Base-by-base conservation (phyloP, 805 yeast species). In the Blastobotrys mokoenaii region DNA sequence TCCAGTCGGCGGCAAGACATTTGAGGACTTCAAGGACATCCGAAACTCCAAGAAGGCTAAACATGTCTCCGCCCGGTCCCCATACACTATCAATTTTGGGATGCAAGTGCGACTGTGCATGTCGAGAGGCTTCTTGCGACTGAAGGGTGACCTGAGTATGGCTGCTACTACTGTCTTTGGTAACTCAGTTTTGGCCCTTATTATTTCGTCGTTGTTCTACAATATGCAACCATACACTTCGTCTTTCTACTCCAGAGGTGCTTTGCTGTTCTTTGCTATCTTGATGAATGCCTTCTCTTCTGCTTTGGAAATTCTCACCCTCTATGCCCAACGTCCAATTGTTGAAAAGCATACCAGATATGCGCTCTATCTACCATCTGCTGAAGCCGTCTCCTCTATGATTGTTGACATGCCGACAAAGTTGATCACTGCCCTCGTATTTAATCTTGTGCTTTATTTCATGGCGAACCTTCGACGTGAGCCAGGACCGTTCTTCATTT, bases 351-450 rank as follows among this genome's bases (percentile, higher is more conserved):
- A 79, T 50, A 72, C 72, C 51, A 69, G 70, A 22, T 78, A 71
- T 52, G 77, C 80, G 1, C 58, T 79, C 34, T 79, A 79, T 52
- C 79, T 73, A 50, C 82, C 83, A 10, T 66, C 77, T 44, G 80
- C 85, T 3, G 81, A 80, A 54, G 82, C 85, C 0, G 54, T 80
- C 37, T 80, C 84, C 0, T 73, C 80, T 2, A 69, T 80, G 46
- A 50, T 79, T n/a, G 69, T 82, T 7, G 82, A 80, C 53, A 51
- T 78, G 31, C 84, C 83, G 3, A 58, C 69, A 40, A 76, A 77
- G 55, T 36, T 75, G 15, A 33, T 66, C 10, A 63, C 69, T 14
- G 63, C 72, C 25, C 50, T 76, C 33, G 59, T 64, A 2, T 78
- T 79, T 66, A 71, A 72, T 53, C 54, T 79, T 40, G 58, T 70